A percentile compares a stretch with the other conserved stretches of the same genome.
Evolutionary conservation across 805 yeast species (phyloP).

Genomic region (Kregervanrija pseudodelftensis): DNA sequence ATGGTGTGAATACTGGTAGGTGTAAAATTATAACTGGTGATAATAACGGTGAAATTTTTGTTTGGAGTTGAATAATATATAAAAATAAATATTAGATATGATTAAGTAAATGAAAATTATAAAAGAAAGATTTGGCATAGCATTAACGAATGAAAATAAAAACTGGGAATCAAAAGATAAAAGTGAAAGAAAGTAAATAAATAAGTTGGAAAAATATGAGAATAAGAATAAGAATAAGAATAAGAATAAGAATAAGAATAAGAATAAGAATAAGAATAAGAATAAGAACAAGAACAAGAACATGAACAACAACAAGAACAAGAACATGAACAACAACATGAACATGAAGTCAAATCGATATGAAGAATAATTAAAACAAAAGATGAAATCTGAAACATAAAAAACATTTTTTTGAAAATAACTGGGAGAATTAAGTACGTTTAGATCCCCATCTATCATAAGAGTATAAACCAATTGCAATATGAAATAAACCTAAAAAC

Average conservation of each 20-base stretch:
- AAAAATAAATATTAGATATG: background rate
- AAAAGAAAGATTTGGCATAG: no score
- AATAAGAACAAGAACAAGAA: background rate
- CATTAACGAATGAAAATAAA: no score
- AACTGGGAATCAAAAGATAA: no score
- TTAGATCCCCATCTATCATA: conserved; percentile 53
- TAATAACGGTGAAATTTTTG: conserved; percentile 41
- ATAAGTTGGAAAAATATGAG: no score
- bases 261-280: background rate
- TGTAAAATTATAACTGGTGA: conserved; percentile 49
- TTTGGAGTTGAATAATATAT: conserved; percentile 31
- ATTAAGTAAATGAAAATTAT: no score
- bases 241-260: background rate
- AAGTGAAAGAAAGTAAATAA: no score
- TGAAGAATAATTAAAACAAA: background rate
- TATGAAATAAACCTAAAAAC: conserved; percentile 40
- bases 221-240: background rate
- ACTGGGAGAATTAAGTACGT: conserved; percentile 5
- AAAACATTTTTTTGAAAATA: background rate
- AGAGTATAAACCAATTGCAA: conserved; percentile 50
- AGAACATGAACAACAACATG: background rate
- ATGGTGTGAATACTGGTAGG: conserved; percentile 25
- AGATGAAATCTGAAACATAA: conserved; percentile 1
- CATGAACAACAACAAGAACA: background rate
- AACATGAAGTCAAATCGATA: background rate